Evolutionary conservation across 225 moss, liverwort and hornwort genomes (phyloP).

Genomic region (Polytrichum commune): DNA sequence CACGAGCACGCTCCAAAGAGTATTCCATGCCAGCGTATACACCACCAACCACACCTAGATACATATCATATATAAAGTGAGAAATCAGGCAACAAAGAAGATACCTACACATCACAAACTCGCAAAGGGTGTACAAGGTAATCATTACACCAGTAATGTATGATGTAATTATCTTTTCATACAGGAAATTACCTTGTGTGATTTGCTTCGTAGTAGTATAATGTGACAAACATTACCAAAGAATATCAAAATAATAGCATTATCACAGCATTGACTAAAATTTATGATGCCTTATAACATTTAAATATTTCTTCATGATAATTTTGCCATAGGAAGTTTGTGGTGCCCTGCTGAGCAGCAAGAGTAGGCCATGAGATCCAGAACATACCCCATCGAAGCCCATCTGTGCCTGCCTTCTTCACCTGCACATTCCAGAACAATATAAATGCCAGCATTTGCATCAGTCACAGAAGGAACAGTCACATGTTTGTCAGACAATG

Average conservation of each 20-base stretch:
- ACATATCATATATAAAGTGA: not conserved
- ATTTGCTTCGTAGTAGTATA: no score
- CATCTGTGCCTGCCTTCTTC: conserved; percentile 45
- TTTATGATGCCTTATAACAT: no score
- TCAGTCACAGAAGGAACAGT: no score
- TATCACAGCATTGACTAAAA: no score
- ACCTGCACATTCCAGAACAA: conserved; percentile 5
- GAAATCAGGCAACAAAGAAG: not conserved
- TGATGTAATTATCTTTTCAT: not conserved
- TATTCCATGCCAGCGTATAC: conserved; percentile 58
- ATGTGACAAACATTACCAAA: no score
- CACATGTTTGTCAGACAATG: no score
- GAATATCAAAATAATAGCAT: no score
- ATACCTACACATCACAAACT: not conserved
- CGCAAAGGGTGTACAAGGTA: not conserved
- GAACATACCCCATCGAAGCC: conserved; percentile 49
- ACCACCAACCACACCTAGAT: conserved; percentile 42
- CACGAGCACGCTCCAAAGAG: conserved; percentile 43
- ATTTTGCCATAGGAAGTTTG: no score
- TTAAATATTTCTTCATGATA: no score
- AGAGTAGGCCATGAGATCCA: not conserved
- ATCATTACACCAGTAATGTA: not conserved
- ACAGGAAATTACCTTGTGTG: not conserved
- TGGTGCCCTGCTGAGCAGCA: no score
- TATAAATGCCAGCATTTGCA: no score